Conservation (phyloP, 352 stramenopile genomes). For the Saprolegnia diclina region DNA sequence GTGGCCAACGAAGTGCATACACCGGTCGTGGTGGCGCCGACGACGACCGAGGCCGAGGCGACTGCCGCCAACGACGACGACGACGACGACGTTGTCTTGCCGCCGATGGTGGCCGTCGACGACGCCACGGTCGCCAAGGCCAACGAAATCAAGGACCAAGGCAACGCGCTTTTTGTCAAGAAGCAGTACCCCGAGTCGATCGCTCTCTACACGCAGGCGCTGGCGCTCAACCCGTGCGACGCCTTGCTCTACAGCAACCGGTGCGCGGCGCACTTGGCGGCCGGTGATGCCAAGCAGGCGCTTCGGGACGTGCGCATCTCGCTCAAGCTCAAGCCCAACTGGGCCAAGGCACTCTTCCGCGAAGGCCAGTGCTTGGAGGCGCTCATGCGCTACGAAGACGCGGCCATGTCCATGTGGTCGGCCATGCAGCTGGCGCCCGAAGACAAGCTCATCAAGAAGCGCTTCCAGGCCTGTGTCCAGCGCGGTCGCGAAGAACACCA, state of each 20-base stretch:
- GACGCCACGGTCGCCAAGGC: slow-evolving; percentile 34
- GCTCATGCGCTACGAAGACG: slow-evolving; percentile 65
- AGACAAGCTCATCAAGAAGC: slow-evolving; percentile 69
- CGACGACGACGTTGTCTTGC: slow-evolving; percentile 11
- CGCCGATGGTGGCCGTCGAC: slow-evolving; percentile 38
- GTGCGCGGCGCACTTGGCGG: slow-evolving; percentile 60
- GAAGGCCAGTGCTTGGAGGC: slow-evolving; percentile 77
- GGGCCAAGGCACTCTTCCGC: slow-evolving; percentile 77
- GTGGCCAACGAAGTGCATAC: background rate
- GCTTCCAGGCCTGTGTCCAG: slow-evolving; percentile 74
- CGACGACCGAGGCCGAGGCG: background rate
- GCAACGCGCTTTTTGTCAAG: slow-evolving; percentile 61
- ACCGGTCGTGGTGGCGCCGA: background rate
- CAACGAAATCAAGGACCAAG: slow-evolving; percentile 52
- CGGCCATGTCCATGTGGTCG: slow-evolving; percentile 61
- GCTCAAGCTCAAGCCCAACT: slow-evolving; percentile 77
- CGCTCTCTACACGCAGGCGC: slow-evolving; percentile 55
- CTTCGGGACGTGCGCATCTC: slow-evolving; percentile 70
- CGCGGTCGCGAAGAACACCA: slow-evolving; percentile 58
- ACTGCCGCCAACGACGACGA: background rate
- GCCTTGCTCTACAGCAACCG: slow-evolving; percentile 75
- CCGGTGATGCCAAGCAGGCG: slow-evolving; percentile 52
- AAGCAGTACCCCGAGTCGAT: slow-evolving; percentile 55
- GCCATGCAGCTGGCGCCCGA: slow-evolving; percentile 68
- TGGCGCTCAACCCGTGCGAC: slow-evolving; percentile 52